Evolutionary conservation across 2,329 filamentous ascomycete species (phyloP).

Genomic region (Fusarium goolgardi): DNA sequence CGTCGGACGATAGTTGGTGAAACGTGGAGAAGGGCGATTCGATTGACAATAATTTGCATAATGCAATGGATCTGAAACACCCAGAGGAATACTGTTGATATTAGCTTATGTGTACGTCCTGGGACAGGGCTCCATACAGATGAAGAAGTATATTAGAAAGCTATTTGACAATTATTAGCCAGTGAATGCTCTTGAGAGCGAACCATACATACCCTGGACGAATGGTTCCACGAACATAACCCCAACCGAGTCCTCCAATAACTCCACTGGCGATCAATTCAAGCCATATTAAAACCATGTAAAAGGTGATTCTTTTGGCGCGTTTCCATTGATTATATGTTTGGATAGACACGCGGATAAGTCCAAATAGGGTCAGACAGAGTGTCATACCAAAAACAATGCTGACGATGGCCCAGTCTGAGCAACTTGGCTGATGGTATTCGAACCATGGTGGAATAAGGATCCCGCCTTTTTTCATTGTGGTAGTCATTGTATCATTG

Average conservation of each 20-base stretch:
- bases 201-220: slow-evolving; percentile 41
- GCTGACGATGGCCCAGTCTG: slow-evolving; percentile 52
- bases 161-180: slow-evolving; percentile 42
- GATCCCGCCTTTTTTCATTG: slow-evolving; percentile 35
- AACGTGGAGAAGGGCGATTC: slow-evolving; percentile 59
- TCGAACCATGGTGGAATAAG: slow-evolving; percentile 46
- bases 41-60: slow-evolving; percentile 65
- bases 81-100: slow-evolving; percentile 47
- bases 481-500: slow-evolving; percentile 46
- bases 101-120: slow-evolving; percentile 12
- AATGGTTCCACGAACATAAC: slow-evolving; percentile 51
- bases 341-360: slow-evolving; percentile 52
- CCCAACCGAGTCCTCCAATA: slow-evolving; percentile 53
- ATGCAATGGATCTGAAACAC: slow-evolving; percentile 56
- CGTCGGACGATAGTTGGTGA: slow-evolving; percentile 51
- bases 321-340: slow-evolving; percentile 49
- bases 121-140: slow-evolving; percentile 26
- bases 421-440: slow-evolving; percentile 31
- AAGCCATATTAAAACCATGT: slow-evolving; percentile 56
- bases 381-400: slow-evolving; percentile 54
- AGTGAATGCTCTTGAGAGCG: not conserved
- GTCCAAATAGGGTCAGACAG: slow-evolving; percentile 51
- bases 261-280: slow-evolving; percentile 52
- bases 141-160: slow-evolving; percentile 44
- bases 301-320: slow-evolving; percentile 51